phyloP scores from a whole-genome alignment of 139 green algal genomes.

The Tetradesmus lagerheimii region DNA sequence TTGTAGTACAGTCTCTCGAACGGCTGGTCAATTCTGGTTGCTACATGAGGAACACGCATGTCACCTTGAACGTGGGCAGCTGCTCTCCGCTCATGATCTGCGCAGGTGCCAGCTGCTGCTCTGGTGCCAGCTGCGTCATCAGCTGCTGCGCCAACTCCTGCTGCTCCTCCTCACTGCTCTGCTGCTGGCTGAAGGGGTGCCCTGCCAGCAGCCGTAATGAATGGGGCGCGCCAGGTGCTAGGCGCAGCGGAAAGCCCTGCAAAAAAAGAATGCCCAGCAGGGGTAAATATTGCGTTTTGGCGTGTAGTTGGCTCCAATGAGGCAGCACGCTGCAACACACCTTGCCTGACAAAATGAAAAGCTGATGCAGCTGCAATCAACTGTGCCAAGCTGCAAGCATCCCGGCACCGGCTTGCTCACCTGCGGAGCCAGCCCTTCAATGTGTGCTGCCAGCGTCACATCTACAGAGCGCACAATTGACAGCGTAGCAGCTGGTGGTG shows the following conservation, averaged over 20 bases:
- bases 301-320: not conserved
- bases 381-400: not conserved
- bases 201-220: constrained; percentile 60
- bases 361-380: not conserved
- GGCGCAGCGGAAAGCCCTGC: constrained; percentile 55
- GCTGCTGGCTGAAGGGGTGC: constrained; percentile 47
- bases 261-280: not conserved
- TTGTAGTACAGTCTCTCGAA: too few species aligned
- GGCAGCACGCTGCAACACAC: not conserved
- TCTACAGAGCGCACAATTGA: constrained; percentile 16
- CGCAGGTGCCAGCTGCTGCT: constrained; percentile 34
- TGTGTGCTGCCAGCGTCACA: constrained; percentile 49
- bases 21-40: constrained; percentile 29
- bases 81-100: constrained; percentile 50
- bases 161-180: not conserved
- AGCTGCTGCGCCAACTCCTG: not conserved
- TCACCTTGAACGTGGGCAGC: constrained; percentile 57
- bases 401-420: not conserved
- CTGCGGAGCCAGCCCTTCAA: constrained; percentile 48
- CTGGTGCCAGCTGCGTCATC: constrained; percentile 15
- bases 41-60: not conserved
- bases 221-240: constrained; percentile 67
- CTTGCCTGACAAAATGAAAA: not conserved
- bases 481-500: not conserved
- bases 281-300: too few species aligned